These are phyloP conservation scores for Penicillium corylophilum DNA, from an alignment of 2,329 filamentous ascomycete genomes.

Conservation along the genomic window DNA sequence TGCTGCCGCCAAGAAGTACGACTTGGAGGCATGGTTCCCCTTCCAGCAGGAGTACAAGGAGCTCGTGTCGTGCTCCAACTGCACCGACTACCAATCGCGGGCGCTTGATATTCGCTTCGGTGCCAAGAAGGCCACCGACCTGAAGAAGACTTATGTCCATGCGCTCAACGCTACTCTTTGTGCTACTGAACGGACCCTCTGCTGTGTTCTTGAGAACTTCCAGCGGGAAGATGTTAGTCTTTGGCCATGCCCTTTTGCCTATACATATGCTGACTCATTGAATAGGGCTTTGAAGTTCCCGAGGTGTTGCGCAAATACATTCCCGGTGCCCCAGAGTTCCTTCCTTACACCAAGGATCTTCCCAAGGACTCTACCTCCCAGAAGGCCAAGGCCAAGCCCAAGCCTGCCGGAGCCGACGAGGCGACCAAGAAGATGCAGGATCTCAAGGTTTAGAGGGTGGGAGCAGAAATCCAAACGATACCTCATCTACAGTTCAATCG, in stretches of 20 bases:
- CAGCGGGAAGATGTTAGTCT: slow-evolving; percentile 75
- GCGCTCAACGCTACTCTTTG: slow-evolving; percentile 86
- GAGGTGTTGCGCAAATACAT: slow-evolving; percentile 86
- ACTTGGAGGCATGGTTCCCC: slow-evolving; percentile 94
- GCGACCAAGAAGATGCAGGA: slow-evolving; percentile 43
- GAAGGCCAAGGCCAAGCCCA: slow-evolving; percentile 51
- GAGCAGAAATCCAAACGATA: background rate
- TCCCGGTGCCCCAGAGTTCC: slow-evolving; percentile 82
- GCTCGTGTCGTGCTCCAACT: slow-evolving; percentile 95
- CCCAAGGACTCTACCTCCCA: slow-evolving; percentile 70
- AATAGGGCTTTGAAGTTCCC: slow-evolving; percentile 72
- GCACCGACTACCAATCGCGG: slow-evolving; percentile 94
- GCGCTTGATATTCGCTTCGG: slow-evolving; percentile 92
- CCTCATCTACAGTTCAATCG: background rate
- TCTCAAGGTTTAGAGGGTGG: slow-evolving; percentile 37
- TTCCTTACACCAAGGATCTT: slow-evolving; percentile 83
- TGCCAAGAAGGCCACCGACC: slow-evolving; percentile 78
- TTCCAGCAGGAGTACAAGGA: slow-evolving; percentile 98
- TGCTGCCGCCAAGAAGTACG: slow-evolving; percentile 85
- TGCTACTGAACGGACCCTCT: slow-evolving; percentile 87
- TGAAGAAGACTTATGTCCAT: slow-evolving; percentile 91
- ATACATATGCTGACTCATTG: slow-evolving; percentile 18
- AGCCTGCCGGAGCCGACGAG: slow-evolving; percentile 31
- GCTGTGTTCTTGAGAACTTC: slow-evolving; percentile 95
- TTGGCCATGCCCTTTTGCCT: background rate